phyloP scores from a whole-genome alignment of 192 early-diverging fungal species.

The Mortierella antarctica region DNA sequence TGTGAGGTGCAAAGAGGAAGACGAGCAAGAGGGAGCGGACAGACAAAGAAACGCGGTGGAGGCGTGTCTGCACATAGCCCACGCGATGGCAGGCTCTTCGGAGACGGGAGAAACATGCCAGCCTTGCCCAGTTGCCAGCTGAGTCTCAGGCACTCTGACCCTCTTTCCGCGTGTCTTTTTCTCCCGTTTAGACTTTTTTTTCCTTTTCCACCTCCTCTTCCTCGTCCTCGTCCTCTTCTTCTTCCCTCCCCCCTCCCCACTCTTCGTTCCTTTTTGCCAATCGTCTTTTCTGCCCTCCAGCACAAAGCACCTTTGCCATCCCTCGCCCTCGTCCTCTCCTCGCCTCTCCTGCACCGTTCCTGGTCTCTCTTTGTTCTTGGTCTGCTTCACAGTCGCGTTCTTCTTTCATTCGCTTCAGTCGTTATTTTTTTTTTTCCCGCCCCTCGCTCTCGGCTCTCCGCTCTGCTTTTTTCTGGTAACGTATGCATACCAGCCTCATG shows the following conservation, averaged over 20 bases:
- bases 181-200: slow-evolving; percentile 3
- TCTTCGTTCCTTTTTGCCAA: neutral
- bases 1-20: neutral
- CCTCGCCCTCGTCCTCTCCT: neutral
- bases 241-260: neutral
- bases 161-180: too few species aligned
- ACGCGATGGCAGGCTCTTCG: neutral
- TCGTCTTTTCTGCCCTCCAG: neutral
- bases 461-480: too few species aligned
- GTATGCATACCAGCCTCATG: neutral
- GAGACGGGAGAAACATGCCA: too few species aligned
- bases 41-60: neutral
- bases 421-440: too few species aligned
- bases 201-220: neutral
- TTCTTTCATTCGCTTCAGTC: neutral
- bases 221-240: neutral
- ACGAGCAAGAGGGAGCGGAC: neutral
- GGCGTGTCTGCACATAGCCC: neutral
- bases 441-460: neutral
- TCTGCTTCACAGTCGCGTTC: neutral
- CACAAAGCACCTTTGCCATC: neutral
- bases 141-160: too few species aligned
- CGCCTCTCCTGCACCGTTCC: neutral
- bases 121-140: too few species aligned
- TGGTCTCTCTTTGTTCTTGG: neutral